A percentile compares a stretch with the other conserved stretches of the same genome.
Evolutionary conservation across 495 filamentous ascomycete genomes (phyloP).

Genomic region (Annulohypoxylon maeteangense): DNA sequence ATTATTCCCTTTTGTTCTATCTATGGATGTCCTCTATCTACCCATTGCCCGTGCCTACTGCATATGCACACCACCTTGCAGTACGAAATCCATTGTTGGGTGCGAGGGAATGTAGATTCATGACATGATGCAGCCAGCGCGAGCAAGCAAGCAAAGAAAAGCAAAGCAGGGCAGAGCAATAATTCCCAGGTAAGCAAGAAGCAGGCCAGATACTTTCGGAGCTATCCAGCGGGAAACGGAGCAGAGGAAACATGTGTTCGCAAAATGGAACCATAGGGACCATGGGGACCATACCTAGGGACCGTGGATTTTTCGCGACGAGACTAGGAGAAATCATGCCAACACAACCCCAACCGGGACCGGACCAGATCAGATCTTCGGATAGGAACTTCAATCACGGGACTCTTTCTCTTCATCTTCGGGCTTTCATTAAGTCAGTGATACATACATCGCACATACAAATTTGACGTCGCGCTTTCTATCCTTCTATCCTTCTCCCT

Average conservation of each 20-base stretch:
- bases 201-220: background rate
- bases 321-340: background rate
- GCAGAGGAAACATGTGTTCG: background rate
- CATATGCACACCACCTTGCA: constrained; percentile 54
- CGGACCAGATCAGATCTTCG: background rate
- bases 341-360: background rate
- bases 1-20: constrained; percentile 6
- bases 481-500: background rate
- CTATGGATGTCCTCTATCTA: constrained; percentile 40
- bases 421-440: background rate
- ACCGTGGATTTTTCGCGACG: background rate
- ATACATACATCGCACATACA: background rate
- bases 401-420: background rate
- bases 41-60: constrained; percentile 32
- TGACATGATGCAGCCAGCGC: constrained; percentile 31
- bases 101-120: constrained; percentile 28
- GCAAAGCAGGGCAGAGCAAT: constrained; percentile 15
- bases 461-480: background rate
- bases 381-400: background rate
- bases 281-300: too few relatives aligned
- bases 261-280: background rate
- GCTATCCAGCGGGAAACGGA: background rate
- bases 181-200: constrained; percentile 24
- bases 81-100: constrained; percentile 54
- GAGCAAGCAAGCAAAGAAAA: constrained; percentile 22